Evolutionary conservation across 805 yeast genomes (phyloP).

Genomic region (Torulaspora quercuum): DNA sequence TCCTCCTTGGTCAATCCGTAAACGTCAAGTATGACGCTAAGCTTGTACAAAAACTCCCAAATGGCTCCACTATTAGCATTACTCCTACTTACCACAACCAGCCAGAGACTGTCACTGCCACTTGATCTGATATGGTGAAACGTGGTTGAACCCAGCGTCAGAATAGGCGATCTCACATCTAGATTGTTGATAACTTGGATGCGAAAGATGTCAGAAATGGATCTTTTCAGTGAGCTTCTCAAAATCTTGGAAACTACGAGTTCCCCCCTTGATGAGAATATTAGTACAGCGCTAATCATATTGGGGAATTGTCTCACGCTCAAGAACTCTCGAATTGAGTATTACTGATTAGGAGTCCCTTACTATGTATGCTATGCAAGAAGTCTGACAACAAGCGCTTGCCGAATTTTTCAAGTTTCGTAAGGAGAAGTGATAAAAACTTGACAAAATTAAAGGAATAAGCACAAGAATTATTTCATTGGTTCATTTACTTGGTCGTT

Average conservation of each 20-base stretch:
- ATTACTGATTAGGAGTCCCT: no score
- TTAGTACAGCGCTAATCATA: constrained; percentile 82
- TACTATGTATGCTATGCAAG: no score
- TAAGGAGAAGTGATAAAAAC: no score
- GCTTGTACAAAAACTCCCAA: constrained; percentile 70
- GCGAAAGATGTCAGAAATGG: constrained; percentile 84
- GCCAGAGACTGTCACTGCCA: constrained; percentile 54
- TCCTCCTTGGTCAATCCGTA: constrained; percentile 42
- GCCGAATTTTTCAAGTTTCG: no score
- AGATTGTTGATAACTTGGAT: constrained; percentile 75
- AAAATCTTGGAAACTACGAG: constrained; percentile 70
- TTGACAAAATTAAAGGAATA: no score
- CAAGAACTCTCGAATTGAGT: no score
- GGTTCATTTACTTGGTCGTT: no score
- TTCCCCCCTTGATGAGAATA: constrained; percentile 79
- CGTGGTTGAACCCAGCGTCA: constrained; percentile 90
- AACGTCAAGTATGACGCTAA: constrained; percentile 51
- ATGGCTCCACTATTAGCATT: constrained; percentile 81
- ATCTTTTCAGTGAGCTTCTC: constrained; percentile 71
- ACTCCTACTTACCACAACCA: constrained; percentile 85
- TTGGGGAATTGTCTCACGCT: not conserved
- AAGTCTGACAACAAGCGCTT: no score
- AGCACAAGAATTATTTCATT: no score
- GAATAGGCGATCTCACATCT: constrained; percentile 57
- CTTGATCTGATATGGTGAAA: constrained; percentile 69